These are phyloP conservation scores for Aphanoascus verrucosus DNA, from an alignment of 2,329 filamentous ascomycete species.

Conservation along the genomic window DNA sequence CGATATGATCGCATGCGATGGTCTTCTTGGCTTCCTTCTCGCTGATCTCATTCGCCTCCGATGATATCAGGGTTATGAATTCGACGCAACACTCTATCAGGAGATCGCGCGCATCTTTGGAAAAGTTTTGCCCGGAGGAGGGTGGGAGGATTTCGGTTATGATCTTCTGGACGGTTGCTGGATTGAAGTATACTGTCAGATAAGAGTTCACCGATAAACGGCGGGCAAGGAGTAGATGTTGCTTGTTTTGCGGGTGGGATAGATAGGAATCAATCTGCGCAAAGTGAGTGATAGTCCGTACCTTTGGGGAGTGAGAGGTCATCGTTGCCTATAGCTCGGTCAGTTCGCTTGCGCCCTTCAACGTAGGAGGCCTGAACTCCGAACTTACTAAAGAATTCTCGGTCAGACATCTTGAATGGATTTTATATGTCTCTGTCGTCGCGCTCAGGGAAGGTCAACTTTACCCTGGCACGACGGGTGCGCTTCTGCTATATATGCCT, in stretches of 20 bases:
- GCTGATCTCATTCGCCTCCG: constrained; percentile 95
- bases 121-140: constrained; percentile 69
- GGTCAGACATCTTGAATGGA: constrained; percentile 12
- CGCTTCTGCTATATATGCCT: constrained; percentile 5
- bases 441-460: not conserved
- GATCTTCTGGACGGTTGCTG: constrained; percentile 67
- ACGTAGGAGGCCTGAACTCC: not conserved
- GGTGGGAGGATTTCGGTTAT: constrained; percentile 84
- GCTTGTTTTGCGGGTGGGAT: not conserved
- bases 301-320: constrained; percentile 52
- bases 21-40: constrained; percentile 99
- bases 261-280: not conserved
- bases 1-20: constrained; percentile 95
- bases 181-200: not conserved
- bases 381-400: constrained; percentile 12
- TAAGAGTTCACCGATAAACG: not conserved
- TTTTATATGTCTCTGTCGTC: not conserved
- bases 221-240: not conserved
- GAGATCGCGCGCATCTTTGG: constrained; percentile 88
- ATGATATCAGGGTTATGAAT: constrained; percentile 97
- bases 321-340: constrained; percentile 38
- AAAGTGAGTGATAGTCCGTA: constrained; percentile 20
- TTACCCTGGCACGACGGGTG: not conserved
- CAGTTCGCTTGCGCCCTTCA: constrained; percentile 4
- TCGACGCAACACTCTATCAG: constrained; percentile 98